Conservation (phyloP, 2,329 filamentous ascomycete genomes). For the Lachnellula hyalina region DNA sequence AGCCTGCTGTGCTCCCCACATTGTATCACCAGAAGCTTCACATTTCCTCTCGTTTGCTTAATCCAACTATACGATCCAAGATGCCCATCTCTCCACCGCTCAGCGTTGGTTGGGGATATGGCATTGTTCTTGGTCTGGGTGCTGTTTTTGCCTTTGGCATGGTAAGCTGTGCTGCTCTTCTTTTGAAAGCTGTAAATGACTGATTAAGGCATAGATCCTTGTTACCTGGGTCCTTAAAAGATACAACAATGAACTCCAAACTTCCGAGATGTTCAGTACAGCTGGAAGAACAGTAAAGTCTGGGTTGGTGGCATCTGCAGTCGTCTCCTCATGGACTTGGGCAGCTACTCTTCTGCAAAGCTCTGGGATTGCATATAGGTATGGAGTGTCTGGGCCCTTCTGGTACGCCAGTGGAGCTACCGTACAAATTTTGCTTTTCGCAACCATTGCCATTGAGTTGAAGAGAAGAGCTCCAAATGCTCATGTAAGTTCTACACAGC, state of each 20-base stretch:
- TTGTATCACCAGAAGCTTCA: not conserved
- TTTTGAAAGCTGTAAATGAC: not conserved
- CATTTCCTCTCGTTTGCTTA: not conserved
- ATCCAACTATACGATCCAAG: conserved; percentile 1
- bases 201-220: conserved; percentile 22
- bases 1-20: not conserved
- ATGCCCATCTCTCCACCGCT: conserved; percentile 31
- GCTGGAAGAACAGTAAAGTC: conserved; percentile 85
- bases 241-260: conserved; percentile 75
- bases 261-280: conserved; percentile 88
- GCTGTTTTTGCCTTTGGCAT: conserved; percentile 59
- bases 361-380: conserved; percentile 76
- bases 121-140: conserved; percentile 54
- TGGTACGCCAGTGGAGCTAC: conserved; percentile 68
- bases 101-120: conserved; percentile 51
- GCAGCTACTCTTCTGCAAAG: conserved; percentile 77
- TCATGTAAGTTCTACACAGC: conserved; percentile 41
- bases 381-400: conserved; percentile 63
- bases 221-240: conserved; percentile 35
- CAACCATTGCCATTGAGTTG: conserved; percentile 82
- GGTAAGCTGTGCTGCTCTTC: conserved; percentile 36
- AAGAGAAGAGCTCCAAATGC: conserved; percentile 85
- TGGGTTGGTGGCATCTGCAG: conserved; percentile 78
- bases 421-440: conserved; percentile 84
- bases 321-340: conserved; percentile 95